Evolutionary conservation across 1,139 yeast species (phyloP).

Genomic region (Geotrichum klebahnii): DNA sequence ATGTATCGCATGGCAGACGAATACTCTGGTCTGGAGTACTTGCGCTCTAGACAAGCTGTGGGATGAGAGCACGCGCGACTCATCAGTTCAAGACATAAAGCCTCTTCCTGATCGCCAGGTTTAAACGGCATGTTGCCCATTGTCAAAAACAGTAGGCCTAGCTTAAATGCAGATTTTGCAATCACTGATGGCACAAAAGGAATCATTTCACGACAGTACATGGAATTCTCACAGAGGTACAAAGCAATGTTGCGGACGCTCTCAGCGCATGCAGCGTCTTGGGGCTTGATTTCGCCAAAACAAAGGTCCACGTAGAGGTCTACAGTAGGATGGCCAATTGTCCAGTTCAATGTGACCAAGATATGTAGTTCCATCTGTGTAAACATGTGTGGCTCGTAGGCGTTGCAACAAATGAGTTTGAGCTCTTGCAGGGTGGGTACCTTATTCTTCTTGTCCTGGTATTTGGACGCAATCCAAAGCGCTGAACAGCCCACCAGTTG

Average conservation of each 20-base stretch:
- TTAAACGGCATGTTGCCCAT: conserved; percentile 12
- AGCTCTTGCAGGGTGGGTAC: conserved; percentile 81
- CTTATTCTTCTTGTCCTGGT: conserved; percentile 78
- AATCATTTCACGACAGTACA: conserved; percentile 67
- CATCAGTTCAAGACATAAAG: conserved; percentile 30
- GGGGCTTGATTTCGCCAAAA: conserved; percentile 29
- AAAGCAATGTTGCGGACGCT: conserved; percentile 52
- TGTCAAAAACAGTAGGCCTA: conserved; percentile 51
- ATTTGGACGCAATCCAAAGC: conserved; percentile 91
- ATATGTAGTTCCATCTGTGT: conserved; percentile 94
- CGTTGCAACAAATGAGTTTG: conserved; percentile 72
- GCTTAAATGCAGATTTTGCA: conserved; percentile 63
- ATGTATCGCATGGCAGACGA: conserved; percentile 17
- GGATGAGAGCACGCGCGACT: conserved; percentile 30
- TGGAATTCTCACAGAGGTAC: conserved; percentile 69
- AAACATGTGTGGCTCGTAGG: conserved; percentile 86
- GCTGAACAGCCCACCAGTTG: conserved; percentile 92
- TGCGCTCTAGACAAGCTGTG: conserved; percentile 32
- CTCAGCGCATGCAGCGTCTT: conserved; percentile 35
- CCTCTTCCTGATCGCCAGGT: conserved; percentile 23
- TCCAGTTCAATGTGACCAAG: conserved; percentile 80
- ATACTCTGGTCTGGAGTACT: conserved; percentile 31
- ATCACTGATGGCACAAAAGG: conserved; percentile 58
- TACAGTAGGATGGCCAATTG: conserved; percentile 54
- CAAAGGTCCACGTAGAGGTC: conserved; percentile 37